These are phyloP conservation scores for Physcomitrellopsis africana DNA, from an alignment of 225 moss, liverwort and hornwort species.

Conservation along the genomic window DNA sequence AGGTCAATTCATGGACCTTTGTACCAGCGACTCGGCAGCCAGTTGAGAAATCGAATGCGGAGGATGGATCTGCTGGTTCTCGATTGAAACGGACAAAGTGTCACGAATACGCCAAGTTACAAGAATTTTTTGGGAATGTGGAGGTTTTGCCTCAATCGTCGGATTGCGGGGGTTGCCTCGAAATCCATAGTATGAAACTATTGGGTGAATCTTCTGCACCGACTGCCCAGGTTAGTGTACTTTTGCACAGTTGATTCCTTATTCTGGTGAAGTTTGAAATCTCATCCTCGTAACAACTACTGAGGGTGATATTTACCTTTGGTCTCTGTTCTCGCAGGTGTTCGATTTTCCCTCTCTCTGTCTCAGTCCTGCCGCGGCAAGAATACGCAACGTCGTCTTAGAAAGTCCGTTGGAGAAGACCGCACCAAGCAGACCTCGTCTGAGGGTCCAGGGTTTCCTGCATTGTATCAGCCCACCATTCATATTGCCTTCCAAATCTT, in stretches of 20 bases:
- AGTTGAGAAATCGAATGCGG: slow-evolving; percentile 16
- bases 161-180: slow-evolving; percentile 54
- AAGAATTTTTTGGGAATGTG: slow-evolving; percentile 23
- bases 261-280: not conserved
- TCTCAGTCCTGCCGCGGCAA: slow-evolving; percentile 61
- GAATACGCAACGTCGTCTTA: slow-evolving; percentile 45
- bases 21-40: slow-evolving; percentile 34
- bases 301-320: slow-evolving; percentile 10
- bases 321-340: slow-evolving; percentile 38
- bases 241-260: not conserved
- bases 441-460: slow-evolving; percentile 54
- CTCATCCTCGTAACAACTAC: not conserved
- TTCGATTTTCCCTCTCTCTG: slow-evolving; percentile 63
- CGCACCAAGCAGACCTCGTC: slow-evolving; percentile 36
- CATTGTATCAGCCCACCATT: slow-evolving; percentile 75
- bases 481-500: slow-evolving; percentile 53
- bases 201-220: slow-evolving; percentile 40
- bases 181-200: slow-evolving; percentile 64
- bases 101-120: slow-evolving; percentile 12
- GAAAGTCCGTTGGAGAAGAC: slow-evolving; percentile 56
- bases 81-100: slow-evolving; percentile 20
- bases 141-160: not conserved
- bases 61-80: slow-evolving; percentile 21
- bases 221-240: slow-evolving; percentile 38
- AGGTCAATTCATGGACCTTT: slow-evolving; percentile 62